Evolutionary conservation across 140 eudicot species (phyloP).

Genomic region (Bidens hawaiensis): DNA sequence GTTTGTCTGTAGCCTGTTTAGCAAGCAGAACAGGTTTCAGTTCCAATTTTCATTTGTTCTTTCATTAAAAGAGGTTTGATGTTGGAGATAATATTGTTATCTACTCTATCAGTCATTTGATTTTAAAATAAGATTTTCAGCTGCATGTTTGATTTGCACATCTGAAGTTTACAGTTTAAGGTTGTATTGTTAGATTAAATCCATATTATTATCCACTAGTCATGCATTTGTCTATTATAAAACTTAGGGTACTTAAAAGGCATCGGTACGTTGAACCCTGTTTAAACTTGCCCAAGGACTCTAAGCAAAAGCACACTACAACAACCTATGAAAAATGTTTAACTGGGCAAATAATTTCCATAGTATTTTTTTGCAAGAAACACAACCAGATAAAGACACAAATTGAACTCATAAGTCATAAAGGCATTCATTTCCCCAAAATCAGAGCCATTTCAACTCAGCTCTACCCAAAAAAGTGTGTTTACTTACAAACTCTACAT

Average conservation of each 20-base stretch:
- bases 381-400: constrained; percentile 6
- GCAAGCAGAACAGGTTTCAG: background rate
- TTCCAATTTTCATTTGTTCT: background rate
- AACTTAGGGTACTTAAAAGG: background rate
- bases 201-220: constrained; percentile 10
- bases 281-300: background rate
- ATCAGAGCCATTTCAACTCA: background rate
- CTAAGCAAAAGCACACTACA: background rate
- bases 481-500: background rate
- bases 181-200: background rate
- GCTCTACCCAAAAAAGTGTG: constrained; percentile 3
- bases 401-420: background rate
- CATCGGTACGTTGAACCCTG: background rate
- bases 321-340: constrained; percentile 2
- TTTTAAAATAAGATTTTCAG: background rate
- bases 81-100: background rate
- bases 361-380: background rate
- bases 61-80: constrained; percentile 1
- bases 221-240: constrained; percentile 4
- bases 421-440: background rate
- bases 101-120: constrained; percentile 1
- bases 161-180: constrained; percentile 7
- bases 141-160: constrained; percentile 1
- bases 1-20: background rate
- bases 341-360: background rate